Evolutionary conservation across 805 yeast genomes (phyloP).

Genomic region (Saccharomycopsis capsularis): DNA sequence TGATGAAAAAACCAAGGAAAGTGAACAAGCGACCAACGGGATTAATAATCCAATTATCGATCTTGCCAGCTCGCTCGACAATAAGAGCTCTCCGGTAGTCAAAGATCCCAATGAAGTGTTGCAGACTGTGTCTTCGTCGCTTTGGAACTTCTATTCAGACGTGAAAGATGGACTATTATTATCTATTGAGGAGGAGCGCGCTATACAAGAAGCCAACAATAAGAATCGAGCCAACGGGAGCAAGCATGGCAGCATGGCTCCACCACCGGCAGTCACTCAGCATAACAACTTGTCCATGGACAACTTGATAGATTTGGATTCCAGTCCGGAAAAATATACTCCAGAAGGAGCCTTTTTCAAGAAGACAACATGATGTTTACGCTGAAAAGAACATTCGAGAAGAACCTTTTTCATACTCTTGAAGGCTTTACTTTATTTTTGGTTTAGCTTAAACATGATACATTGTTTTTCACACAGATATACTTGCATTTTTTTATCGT

Average conservation of each 20-base stretch:
- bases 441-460: too few species aligned
- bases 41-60: conserved; percentile 16
- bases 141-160: conserved; percentile 21
- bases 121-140: conserved; percentile 18
- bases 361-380: too few species aligned
- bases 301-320: conserved; percentile 19
- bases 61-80: conserved; percentile 3
- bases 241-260: background rate
- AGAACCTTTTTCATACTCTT: too few species aligned
- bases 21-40: conserved; percentile 4
- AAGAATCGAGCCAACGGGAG: background rate
- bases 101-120: conserved; percentile 18
- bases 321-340: conserved; percentile 23
- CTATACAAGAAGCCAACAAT: background rate
- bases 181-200: conserved; percentile 18
- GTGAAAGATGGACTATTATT: conserved; percentile 21
- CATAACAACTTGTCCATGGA: conserved; percentile 4
- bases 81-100: background rate
- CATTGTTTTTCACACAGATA: too few species aligned
- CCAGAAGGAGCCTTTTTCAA: background rate
- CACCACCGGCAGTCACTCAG: background rate
- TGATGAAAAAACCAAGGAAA: background rate
- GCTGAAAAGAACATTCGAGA: too few species aligned
- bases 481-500: background rate
- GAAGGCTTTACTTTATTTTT: too few species aligned